phyloP scores from a whole-genome alignment of 192 early-diverging fungal species.

The Coemansia sp. region DNA sequence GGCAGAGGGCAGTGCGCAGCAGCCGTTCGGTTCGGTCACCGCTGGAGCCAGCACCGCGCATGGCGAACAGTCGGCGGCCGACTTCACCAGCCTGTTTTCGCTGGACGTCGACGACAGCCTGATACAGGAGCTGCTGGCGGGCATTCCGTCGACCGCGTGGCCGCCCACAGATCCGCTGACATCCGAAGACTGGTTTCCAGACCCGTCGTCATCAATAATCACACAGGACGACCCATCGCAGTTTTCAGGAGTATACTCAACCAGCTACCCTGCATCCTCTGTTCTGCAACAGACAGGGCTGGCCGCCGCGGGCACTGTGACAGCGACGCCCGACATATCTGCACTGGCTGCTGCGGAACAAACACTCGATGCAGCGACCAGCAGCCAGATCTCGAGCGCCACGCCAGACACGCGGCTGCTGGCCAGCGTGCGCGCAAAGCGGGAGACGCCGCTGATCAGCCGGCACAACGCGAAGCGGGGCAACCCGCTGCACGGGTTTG shows the following conservation, averaged over 20 bases:
- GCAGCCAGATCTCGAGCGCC: neutral
- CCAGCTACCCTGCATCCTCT: neutral
- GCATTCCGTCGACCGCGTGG: slow-evolving; percentile 44
- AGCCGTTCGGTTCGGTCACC: neutral
- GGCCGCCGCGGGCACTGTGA: neutral
- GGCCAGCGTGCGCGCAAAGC: slow-evolving; percentile 22
- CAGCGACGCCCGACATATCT: neutral
- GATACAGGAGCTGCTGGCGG: slow-evolving; percentile 48
- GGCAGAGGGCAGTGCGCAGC: neutral
- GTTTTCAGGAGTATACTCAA: neutral
- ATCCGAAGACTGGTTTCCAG: slow-evolving; percentile 46
- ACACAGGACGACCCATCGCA: slow-evolving; percentile 16
- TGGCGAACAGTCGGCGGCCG: neutral
- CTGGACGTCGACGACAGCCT: slow-evolving; percentile 31
- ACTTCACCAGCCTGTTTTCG: slow-evolving; percentile 4
- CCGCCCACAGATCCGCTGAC: slow-evolving; percentile 46
- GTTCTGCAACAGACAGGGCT: too few relatives aligned
- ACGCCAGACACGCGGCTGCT: slow-evolving; percentile 23
- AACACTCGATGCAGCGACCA: neutral
- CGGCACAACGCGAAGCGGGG: slow-evolving; percentile 12
- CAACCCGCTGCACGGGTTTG: slow-evolving; percentile 41
- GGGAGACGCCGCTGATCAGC: slow-evolving; percentile 17
- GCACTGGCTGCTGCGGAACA: neutral
- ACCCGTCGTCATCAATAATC: slow-evolving; percentile 34
- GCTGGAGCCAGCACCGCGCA: neutral